Evolutionary conservation across 2,329 filamentous ascomycete species (phyloP).

Genomic region (Pseudogymnoascus sp.): DNA sequence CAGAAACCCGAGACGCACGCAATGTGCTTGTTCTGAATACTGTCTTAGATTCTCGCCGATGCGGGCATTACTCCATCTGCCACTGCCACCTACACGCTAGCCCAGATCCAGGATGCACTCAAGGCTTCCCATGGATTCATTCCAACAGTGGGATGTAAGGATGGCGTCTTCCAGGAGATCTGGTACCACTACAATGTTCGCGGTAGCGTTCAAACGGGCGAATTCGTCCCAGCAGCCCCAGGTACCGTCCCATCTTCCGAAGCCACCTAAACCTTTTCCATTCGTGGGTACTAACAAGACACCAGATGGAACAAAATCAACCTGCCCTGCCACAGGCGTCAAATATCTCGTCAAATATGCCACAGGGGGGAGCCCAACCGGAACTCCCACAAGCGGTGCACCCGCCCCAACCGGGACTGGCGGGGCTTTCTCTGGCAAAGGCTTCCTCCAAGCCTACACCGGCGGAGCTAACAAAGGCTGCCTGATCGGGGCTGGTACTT

Average conservation of each 20-base stretch:
- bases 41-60: conserved; percentile 42
- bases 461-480: conserved; percentile 49
- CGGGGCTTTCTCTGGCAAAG: conserved; percentile 40
- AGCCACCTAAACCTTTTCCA: background rate
- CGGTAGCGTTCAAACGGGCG: conserved; percentile 42
- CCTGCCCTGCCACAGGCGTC: conserved; percentile 56
- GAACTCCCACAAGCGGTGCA: conserved; percentile 20
- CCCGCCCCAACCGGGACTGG: conserved; percentile 26
- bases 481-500: conserved; percentile 57
- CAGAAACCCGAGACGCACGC: background rate
- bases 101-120: conserved; percentile 35
- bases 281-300: background rate
- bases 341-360: conserved; percentile 41
- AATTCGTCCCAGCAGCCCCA: conserved; percentile 34
- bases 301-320: conserved; percentile 32
- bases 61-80: conserved; percentile 50
- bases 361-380: conserved; percentile 19
- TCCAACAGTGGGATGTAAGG: conserved; percentile 35
- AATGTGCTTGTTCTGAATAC: background rate
- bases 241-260: background rate
- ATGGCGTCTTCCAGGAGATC: conserved; percentile 40
- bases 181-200: conserved; percentile 48
- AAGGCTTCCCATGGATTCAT: conserved; percentile 38
- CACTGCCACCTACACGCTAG: conserved; percentile 34
- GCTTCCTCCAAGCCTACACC: conserved; percentile 49